phyloP scores from a whole-genome alignment of 768 basidiomycete genomes.

The Chalciporus piperatus region DNA sequence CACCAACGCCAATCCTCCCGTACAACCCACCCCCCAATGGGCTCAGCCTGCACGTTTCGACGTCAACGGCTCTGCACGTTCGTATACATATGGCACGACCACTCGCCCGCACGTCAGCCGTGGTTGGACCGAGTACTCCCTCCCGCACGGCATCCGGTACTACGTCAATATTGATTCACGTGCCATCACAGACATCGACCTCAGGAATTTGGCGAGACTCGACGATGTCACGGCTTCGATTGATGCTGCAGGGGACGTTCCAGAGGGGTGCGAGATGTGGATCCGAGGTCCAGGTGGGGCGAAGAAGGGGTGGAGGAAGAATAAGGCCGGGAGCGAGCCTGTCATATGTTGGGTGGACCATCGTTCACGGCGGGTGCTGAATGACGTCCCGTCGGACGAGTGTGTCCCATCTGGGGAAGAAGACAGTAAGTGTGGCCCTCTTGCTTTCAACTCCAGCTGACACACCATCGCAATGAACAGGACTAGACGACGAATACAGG shows the following conservation, averaged over 20 bases:
- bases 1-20: conserved; percentile 6
- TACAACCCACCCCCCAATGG: conserved; percentile 31
- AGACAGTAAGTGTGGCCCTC: conserved; percentile 36
- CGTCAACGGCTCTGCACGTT: conserved; percentile 31
- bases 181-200: conserved; percentile 68
- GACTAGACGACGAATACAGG: conserved; percentile 70
- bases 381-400: conserved; percentile 40
- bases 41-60: conserved; percentile 24
- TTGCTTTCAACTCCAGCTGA: not conserved
- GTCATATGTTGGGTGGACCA: conserved; percentile 68
- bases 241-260: conserved; percentile 32
- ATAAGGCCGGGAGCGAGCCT: conserved; percentile 33
- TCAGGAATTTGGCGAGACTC: conserved; percentile 51
- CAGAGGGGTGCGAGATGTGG: conserved; percentile 60
- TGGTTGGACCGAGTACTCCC: conserved; percentile 73
- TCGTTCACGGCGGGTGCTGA: conserved; percentile 47
- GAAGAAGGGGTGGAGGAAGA: conserved; percentile 29
- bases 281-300: conserved; percentile 41
- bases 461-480: conserved; percentile 35
- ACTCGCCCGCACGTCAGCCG: conserved; percentile 30
- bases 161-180: conserved; percentile 62
- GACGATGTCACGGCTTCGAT: conserved; percentile 36
- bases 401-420: conserved; percentile 30
- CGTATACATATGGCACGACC: conserved; percentile 26
- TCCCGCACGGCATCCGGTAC: conserved; percentile 73